These are phyloP conservation scores for Ogataea methanolica DNA, from an alignment of 805 yeast genomes.

Conservation along the genomic window DNA sequence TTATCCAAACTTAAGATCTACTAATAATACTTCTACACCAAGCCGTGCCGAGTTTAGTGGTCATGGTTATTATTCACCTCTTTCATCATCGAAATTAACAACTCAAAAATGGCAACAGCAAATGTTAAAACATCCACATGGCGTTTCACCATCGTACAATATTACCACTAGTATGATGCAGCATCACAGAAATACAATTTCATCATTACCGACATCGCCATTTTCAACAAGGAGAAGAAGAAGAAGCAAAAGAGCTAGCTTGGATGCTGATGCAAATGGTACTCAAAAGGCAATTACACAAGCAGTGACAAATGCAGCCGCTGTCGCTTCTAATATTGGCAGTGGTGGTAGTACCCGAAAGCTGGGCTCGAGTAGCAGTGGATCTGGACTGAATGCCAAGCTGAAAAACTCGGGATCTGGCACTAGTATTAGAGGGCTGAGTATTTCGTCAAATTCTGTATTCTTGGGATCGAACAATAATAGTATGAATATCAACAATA, in stretches of 20 bases:
- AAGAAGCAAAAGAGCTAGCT: neutral
- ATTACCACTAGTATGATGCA: neutral
- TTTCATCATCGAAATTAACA: neutral
- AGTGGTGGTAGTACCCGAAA: too few relatives aligned
- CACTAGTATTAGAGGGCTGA: too few relatives aligned
- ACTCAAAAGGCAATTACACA: neutral
- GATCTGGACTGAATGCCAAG: too few relatives aligned
- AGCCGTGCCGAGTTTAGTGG: neutral
- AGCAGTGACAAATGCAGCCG: neutral
- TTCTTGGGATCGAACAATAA: too few relatives aligned
- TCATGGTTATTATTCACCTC: too few relatives aligned
- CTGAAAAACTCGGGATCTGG: too few relatives aligned
- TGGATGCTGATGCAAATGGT: neutral
- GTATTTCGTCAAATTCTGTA: too few relatives aligned
- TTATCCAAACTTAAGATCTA: conserved; percentile 4
- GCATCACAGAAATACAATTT: conserved; percentile 1
- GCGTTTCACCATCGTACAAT: neutral
- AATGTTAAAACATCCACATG: neutral
- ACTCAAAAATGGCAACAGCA: neutral
- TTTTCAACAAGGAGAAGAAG: neutral
- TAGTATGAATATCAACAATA: too few relatives aligned
- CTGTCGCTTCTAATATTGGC: too few relatives aligned
- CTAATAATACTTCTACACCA: neutral
- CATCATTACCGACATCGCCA: conserved; percentile 14
- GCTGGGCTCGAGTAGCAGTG: too few relatives aligned